Evolutionary conservation across 192 early-diverging fungal species (phyloP).

Genomic region (Thamnidium elegans): DNA sequence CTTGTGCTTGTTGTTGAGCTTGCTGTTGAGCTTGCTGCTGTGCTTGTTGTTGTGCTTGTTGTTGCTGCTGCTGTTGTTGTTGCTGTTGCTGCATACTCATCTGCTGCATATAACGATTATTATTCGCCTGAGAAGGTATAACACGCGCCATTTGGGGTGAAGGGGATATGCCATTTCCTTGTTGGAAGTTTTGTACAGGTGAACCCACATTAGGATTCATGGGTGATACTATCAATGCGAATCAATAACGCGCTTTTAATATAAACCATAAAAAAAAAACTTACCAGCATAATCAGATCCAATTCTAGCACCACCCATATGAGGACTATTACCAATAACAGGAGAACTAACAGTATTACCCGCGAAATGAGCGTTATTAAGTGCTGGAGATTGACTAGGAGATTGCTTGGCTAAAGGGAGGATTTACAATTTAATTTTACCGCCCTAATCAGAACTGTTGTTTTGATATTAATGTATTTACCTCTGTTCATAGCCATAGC

Average conservation of each 20-base stretch:
- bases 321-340: conserved; percentile 23
- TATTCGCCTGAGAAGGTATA: conserved; percentile 5
- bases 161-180: conserved; percentile 9
- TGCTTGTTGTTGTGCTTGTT: conserved; percentile 18
- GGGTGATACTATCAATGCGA: background rate
- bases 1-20: conserved; percentile 7
- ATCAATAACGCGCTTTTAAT: background rate
- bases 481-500: conserved; percentile 28
- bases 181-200: conserved; percentile 2
- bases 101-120: conserved; percentile 17
- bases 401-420: conserved; percentile 24
- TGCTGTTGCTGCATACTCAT: conserved; percentile 2
- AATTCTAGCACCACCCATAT: conserved; percentile 20
- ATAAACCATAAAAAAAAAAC: background rate
- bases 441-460: background rate
- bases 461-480: background rate
- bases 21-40: background rate
- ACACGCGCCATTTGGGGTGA: conserved; percentile 14
- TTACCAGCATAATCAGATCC: conserved; percentile 10
- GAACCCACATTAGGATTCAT: conserved; percentile 11
- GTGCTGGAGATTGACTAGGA: conserved; percentile 23
- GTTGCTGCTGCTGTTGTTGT: conserved; percentile 31
- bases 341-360: conserved; percentile 17
- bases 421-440: background rate
- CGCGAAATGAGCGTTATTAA: conserved; percentile 20